These are phyloP conservation scores for Gomphus bonarii DNA, from an alignment of 1,284 basidiomycete genomes.

Conservation along the genomic window DNA sequence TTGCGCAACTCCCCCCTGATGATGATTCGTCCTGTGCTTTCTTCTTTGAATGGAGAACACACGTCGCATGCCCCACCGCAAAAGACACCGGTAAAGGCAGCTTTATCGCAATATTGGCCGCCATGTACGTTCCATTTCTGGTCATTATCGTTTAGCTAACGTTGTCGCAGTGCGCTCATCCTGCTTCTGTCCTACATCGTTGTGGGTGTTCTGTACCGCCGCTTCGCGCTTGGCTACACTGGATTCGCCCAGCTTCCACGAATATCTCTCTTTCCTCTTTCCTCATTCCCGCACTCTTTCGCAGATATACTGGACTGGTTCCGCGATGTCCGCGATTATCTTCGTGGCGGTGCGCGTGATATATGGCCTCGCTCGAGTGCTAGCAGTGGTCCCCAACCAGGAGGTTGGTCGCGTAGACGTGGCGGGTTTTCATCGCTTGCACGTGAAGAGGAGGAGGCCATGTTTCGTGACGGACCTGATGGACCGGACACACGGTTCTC, in stretches of 20 bases:
- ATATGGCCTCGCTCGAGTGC: constrained; percentile 4
- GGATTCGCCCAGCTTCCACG: constrained; percentile 56
- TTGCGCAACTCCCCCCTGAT: constrained; percentile 51
- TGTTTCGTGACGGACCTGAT: constrained; percentile 9
- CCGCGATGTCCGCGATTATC: constrained; percentile 6
- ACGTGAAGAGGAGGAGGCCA: constrained; percentile 9
- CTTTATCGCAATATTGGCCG: constrained; percentile 39
- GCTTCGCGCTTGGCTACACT: constrained; percentile 49
- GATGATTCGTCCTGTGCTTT: constrained; percentile 56
- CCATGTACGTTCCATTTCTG: constrained; percentile 32
- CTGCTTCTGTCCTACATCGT: constrained; percentile 47
- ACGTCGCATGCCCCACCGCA: constrained; percentile 58
- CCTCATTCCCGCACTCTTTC: background rate
- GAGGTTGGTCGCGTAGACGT: background rate
- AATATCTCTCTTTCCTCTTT: constrained; percentile 5
- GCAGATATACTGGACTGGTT: constrained; percentile 8
- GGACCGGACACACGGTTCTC: constrained; percentile 8
- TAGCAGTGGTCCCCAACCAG: background rate
- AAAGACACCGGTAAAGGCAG: constrained; percentile 41
- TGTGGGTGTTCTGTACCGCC: constrained; percentile 56
- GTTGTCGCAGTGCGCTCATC: constrained; percentile 34
- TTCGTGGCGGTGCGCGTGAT: constrained; percentile 9
- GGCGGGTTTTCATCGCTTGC: constrained; percentile 8
- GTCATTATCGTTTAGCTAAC: background rate
- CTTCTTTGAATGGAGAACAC: constrained; percentile 64